phyloP scores from a whole-genome alignment of 139 green algal species.

The Choricystis sp. region DNA sequence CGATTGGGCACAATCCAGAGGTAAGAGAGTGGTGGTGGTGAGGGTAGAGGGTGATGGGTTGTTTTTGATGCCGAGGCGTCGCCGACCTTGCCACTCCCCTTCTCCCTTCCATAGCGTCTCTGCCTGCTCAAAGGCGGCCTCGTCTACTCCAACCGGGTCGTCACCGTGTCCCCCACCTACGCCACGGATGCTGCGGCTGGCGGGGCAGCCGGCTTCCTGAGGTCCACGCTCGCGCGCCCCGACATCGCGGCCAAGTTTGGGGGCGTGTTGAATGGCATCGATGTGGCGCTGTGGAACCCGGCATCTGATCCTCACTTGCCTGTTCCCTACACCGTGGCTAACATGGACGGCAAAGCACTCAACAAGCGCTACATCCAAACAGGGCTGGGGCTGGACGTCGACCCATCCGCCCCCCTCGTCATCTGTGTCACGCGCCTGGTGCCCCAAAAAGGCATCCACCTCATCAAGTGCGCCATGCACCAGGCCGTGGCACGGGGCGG shows the following conservation, averaged over 20 bases:
- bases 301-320: constrained; percentile 50
- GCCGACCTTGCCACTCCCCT: too few species aligned
- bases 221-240: constrained; percentile 35
- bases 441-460: constrained; percentile 80
- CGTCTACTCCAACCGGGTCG: constrained; percentile 80
- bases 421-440: constrained; percentile 79
- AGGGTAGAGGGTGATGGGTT: too few species aligned
- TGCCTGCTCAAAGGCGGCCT: constrained; percentile 89
- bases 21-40: too few species aligned
- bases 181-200: constrained; percentile 44
- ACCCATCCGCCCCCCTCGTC: constrained; percentile 63
- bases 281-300: constrained; percentile 69
- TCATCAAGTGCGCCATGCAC: constrained; percentile 65
- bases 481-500: constrained; percentile 44
- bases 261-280: constrained; percentile 93
- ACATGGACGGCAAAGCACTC: constrained; percentile 49
- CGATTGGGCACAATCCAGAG: constrained; percentile 95
- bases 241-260: constrained; percentile 28
- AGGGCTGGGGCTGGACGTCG: constrained; percentile 63
- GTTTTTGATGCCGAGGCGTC: too few species aligned
- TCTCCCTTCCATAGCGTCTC: too few species aligned
- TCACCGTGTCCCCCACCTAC: constrained; percentile 85
- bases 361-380: constrained; percentile 78
- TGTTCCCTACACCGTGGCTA: constrained; percentile 40
- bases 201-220: constrained; percentile 64